Base-by-base conservation (phyloP, 2,329 filamentous ascomycete species). In the Niveomyces coronatus region DNA sequence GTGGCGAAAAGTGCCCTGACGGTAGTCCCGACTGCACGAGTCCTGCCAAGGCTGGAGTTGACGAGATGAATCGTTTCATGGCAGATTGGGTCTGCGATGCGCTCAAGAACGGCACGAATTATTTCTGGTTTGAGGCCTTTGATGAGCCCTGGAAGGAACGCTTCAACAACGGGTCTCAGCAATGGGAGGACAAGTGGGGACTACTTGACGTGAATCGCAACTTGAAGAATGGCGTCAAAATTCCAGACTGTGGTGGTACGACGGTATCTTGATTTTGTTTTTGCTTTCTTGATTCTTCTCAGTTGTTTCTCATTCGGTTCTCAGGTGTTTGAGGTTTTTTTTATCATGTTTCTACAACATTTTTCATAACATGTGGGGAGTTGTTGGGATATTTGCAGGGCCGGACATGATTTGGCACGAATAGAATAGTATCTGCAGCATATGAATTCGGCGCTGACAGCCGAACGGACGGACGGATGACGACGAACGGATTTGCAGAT, bases 101-200 rank as follows among this genome's bases (percentile, higher is more conserved):
- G 9, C 62, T 95, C 45, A 65, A 65, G 17, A 94, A 94, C 52
- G 82, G 80, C 31, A 95, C 87, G 2, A 79, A 93, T 48, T 96
- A 94, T 58, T 95, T 95, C 55, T 96, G 89, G 89, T 95, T 96
- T 57, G 85, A 88, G 55, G 86, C 87, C 9, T 96, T 95, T 56
- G 89, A 96, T 55, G 89, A 96, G 68, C 87, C 87, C 3, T 96
- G 89, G 89, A 95, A 96, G 65, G 67, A 82, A 39, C 53, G 60
- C 14, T 94, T 79, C 63, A 82, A 95, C 57, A 67, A 65, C 5
- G 60, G 61, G 41, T 65, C 69, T 28, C 68, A 89, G 63, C 70
- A 83, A 37, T 95, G 88, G 88, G 89, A 96, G 64, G 85, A 94
- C 56, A 83, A 94, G 57, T 95, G 89, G 89, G 89, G 91, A 9